Percentiles rank a stretch among this genome's conserved stretches.
These are phyloP conservation scores for Lanzia echinophila DNA, from an alignment of 2,329 filamentous ascomycete species.

Conservation along the genomic window DNA sequence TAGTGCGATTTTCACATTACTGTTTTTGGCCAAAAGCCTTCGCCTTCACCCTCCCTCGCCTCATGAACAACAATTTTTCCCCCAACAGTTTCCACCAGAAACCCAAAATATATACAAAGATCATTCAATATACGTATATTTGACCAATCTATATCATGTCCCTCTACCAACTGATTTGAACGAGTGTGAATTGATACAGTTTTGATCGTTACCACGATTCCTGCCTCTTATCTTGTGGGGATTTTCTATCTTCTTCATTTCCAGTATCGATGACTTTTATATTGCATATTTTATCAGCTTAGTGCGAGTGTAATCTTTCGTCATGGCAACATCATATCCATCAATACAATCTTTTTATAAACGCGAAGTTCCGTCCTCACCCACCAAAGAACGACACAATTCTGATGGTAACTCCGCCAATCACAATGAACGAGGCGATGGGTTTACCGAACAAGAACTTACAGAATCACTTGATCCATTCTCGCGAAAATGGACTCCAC, in stretches of 20 bases:
- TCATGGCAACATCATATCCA: conserved; percentile 18
- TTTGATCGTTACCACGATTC: too few relatives aligned
- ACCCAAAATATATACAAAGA: too few relatives aligned
- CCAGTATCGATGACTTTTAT: not conserved
- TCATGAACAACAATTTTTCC: too few relatives aligned
- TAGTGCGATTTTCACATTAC: too few relatives aligned
- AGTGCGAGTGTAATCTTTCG: not conserved
- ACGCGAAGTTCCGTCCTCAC: conserved; percentile 11
- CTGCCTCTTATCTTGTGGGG: not conserved
- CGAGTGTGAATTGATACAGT: too few relatives aligned
- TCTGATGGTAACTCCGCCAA: not conserved
- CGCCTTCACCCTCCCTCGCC: too few relatives aligned
- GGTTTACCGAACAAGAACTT: conserved; percentile 46
- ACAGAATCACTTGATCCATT: conserved; percentile 34
- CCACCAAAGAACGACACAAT: not conserved
- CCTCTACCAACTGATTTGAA: too few relatives aligned
- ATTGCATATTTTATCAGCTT: not conserved
- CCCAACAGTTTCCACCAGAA: too few relatives aligned
- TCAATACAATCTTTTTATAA: conserved; percentile 28
- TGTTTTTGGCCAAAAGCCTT: too few relatives aligned
- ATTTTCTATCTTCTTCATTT: not conserved
- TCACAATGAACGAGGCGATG: conserved; percentile 36
- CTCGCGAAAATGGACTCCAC: conserved; percentile 35
- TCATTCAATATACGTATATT: too few relatives aligned
- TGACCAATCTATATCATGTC: too few relatives aligned